phyloP scores from a whole-genome alignment of 2,329 filamentous ascomycete genomes.

The Ophiostoma australiae region DNA sequence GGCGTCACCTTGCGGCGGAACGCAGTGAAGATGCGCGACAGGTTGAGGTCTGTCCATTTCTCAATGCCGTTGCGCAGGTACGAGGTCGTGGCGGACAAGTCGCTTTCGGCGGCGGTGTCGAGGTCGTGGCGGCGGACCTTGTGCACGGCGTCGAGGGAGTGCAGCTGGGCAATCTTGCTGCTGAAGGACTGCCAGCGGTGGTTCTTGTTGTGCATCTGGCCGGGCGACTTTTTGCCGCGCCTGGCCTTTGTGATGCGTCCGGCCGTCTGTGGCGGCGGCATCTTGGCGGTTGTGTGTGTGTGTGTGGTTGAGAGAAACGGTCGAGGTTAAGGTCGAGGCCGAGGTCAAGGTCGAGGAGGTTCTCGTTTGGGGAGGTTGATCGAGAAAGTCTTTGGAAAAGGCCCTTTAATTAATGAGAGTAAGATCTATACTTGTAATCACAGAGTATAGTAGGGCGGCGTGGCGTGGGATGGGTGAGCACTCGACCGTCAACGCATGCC shows the following conservation, averaged over 20 bases:
- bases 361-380: not conserved
- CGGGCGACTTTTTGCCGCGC: slow-evolving; percentile 57
- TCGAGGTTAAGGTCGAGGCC: not conserved
- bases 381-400: not conserved
- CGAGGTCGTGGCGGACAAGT: slow-evolving; percentile 71
- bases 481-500: slow-evolving; percentile 10
- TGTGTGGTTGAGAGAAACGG: not conserved
- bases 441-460: not conserved
- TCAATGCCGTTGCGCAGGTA: slow-evolving; percentile 79
- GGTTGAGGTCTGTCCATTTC: slow-evolving; percentile 87
- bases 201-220: slow-evolving; percentile 62
- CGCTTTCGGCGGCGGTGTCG: slow-evolving; percentile 57
- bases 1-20: slow-evolving; percentile 72
- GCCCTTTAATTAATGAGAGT: slow-evolving; percentile 1
- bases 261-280: slow-evolving; percentile 58
- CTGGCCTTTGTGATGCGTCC: slow-evolving; percentile 64
- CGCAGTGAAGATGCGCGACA: slow-evolving; percentile 71
- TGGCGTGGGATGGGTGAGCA: not conserved
- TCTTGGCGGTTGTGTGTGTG: slow-evolving; percentile 30
- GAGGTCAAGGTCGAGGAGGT: not conserved
- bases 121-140: slow-evolving; percentile 80
- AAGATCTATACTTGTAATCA: not conserved
- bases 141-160: slow-evolving; percentile 83
- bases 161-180: slow-evolving; percentile 82
- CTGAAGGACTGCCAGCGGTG: slow-evolving; percentile 91